Evolutionary conservation across 495 filamentous ascomycete genomes (phyloP), one percentile per base, ranked within the genome.

Genomic region (Tricharina praecox): DNA sequence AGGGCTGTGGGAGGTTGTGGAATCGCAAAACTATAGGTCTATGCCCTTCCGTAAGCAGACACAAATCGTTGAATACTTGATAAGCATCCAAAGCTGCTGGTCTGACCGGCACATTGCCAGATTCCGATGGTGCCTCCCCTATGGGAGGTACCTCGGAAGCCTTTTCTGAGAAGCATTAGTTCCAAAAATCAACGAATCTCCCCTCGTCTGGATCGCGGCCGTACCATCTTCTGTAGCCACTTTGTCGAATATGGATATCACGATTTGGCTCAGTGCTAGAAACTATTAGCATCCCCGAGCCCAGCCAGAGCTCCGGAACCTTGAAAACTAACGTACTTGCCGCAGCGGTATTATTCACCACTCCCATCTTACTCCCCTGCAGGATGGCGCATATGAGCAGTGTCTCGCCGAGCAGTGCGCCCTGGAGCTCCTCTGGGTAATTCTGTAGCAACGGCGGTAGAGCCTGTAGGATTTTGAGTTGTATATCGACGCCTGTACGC

Each of bases 381-480:
- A 97, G 62, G 39, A 81, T 80, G 28, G 85, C 86, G 63, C 90
- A 96, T 62, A 94, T 82, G 59, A 92, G 81, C 52, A 97, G 68
- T 2, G 81, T 77, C 21, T 73, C 81, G 25, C 78, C 79, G 30
- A 96, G 70, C 13, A 94, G 70, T 42, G 87, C 80, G 2, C 81
- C 85, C 43, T 77, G 76, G 23, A 97, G 64, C 35, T 87, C 80
- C 47, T 73, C 72, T 0, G 83, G 77, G 66, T 95, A 96, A 61
- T 90, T 90, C 53, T 95, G 86, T 5, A 95, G 66, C 30, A 97
- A 59, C 1, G 85, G 81, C n/a, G 92, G 90, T 24, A 97, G 67
- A 0, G 86, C 82, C 61, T 97, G 90, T 15, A 97, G 68, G 23
- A 96, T 92, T 64, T 95, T 97, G 42, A 97, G 73, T 56, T 97